These are phyloP conservation scores for Ascochyta pisi DNA, from an alignment of 2,329 filamentous ascomycete genomes.

Conservation along the genomic window DNA sequence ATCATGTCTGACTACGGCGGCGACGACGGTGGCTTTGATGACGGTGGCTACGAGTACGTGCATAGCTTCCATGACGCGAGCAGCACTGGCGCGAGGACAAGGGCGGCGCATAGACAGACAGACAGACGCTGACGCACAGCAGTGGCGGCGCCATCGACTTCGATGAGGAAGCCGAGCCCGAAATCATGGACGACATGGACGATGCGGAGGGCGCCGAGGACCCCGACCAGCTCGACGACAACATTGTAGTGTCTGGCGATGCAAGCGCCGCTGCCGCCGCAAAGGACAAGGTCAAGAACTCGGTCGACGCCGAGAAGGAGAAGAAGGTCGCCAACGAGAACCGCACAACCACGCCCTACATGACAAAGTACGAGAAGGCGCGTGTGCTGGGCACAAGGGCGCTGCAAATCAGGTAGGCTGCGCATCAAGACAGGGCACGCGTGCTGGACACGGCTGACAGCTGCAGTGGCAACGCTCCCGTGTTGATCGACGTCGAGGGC, in stretches of 20 bases:
- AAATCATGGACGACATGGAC: slow-evolving; percentile 70
- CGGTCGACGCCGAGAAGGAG: slow-evolving; percentile 66
- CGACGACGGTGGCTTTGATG: slow-evolving; percentile 46
- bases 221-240: slow-evolving; percentile 46
- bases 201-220: slow-evolving; percentile 53
- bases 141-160: slow-evolving; percentile 56
- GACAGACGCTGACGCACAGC: slow-evolving; percentile 22
- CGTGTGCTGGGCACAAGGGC: slow-evolving; percentile 92
- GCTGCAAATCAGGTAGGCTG: slow-evolving; percentile 85
- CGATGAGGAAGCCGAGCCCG: slow-evolving; percentile 66
- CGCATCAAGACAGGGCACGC: too few relatives aligned
- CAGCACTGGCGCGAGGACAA: slow-evolving; percentile 16
- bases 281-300: slow-evolving; percentile 57
- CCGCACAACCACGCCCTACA: slow-evolving; percentile 92
- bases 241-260: slow-evolving; percentile 59
- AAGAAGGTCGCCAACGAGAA: slow-evolving; percentile 92
- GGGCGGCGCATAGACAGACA: background rate
- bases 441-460: slow-evolving; percentile 22
- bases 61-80: slow-evolving; percentile 1
- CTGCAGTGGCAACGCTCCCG: slow-evolving; percentile 91
- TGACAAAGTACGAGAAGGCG: slow-evolving; percentile 98
- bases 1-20: slow-evolving; percentile 57
- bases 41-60: slow-evolving; percentile 41
- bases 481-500: slow-evolving; percentile 94
- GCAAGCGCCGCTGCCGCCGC: slow-evolving; percentile 56